Percentiles rank a stretch among this genome's conserved stretches.
phyloP scores from a whole-genome alignment of 306 rosid species.

The Fagus crenata region DNA sequence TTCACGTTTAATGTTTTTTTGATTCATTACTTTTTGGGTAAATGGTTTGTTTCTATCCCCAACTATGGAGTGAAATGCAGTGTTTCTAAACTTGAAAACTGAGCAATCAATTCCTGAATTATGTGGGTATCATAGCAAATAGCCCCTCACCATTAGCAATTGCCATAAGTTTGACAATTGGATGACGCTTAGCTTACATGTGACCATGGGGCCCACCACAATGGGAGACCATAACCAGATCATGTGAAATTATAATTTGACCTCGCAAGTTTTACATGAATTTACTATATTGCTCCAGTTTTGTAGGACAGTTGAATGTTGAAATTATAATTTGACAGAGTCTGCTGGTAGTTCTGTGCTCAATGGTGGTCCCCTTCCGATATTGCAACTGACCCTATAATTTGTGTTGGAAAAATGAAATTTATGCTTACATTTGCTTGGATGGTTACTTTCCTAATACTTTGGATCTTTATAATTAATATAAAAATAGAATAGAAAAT shows the following conservation, averaged over 20 bases:
- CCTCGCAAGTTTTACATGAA: neutral
- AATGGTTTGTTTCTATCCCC: too few relatives aligned
- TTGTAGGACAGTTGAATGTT: neutral
- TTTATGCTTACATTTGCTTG: neutral
- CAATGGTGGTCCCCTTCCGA: neutral
- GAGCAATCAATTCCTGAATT: too few relatives aligned
- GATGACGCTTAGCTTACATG: neutral
- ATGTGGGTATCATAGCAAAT: too few relatives aligned
- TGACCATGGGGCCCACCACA: neutral
- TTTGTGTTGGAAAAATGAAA: neutral
- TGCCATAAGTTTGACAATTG: too few relatives aligned
- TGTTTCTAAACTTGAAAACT: too few relatives aligned
- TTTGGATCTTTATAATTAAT: neutral
- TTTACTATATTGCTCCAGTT: neutral
- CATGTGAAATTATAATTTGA: neutral
- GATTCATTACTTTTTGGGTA: too few relatives aligned
- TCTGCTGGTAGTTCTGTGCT: neutral
- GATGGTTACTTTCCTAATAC: neutral
- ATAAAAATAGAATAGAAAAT: neutral
- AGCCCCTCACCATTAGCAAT: too few relatives aligned
- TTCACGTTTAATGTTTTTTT: too few relatives aligned
- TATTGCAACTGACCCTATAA: neutral
- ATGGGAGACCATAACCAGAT: too few relatives aligned
- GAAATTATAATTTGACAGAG: neutral
- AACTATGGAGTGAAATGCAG: too few relatives aligned